Base-by-base conservation (phyloP, 805 yeast species). In the Candida cerambycidarum region DNA sequence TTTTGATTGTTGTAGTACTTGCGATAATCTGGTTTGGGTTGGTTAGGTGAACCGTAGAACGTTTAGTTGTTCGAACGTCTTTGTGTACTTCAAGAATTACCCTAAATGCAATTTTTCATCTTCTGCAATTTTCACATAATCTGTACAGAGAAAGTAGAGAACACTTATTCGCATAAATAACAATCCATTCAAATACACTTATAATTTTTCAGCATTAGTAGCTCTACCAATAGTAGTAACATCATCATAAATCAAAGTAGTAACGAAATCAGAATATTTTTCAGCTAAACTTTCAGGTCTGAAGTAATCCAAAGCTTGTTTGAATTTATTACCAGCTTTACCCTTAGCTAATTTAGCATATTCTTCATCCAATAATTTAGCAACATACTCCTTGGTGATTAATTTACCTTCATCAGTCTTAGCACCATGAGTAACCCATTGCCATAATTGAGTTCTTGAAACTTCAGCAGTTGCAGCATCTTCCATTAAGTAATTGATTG, bases 391-490 rank as follows among this genome's bases (percentile, higher is more conserved):
- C 41, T 85, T 76, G 43, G 86, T 81, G 27, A 85, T 73, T 19
- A 56, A 66, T 41, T 69, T 74, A 38, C 82, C 82, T 18, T 80
- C 72, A 55, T 83, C 87, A 42, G 79, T 73, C 43, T 59, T 66
- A 34, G 80, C 84, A 34, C 79, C 78, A 60, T 85, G 90, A 45
- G 80, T 83, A 40, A 82, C 85, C 95, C 95, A 85, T 60, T 87
- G 89, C 75, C 82, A 82, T 53, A 85, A 71, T 66, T 85, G 92
- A 47, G 89, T 76, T 69, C 93, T 78, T 28, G 90, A 82, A 30
- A 85, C 95, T 65, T 85, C 95, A 31, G 93, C 92, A 39, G 95
- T 85, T 25, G 93, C 93, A 21, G 95, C 95, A 63, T 85, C 95
- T 66, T 85, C 95, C 95, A 85, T 85, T 63, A 85, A 72, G 62